Evolutionary conservation across 805 yeast species (phyloP), one percentile per base, ranked within the genome.

Genomic region (Ogataea philodendri): DNA sequence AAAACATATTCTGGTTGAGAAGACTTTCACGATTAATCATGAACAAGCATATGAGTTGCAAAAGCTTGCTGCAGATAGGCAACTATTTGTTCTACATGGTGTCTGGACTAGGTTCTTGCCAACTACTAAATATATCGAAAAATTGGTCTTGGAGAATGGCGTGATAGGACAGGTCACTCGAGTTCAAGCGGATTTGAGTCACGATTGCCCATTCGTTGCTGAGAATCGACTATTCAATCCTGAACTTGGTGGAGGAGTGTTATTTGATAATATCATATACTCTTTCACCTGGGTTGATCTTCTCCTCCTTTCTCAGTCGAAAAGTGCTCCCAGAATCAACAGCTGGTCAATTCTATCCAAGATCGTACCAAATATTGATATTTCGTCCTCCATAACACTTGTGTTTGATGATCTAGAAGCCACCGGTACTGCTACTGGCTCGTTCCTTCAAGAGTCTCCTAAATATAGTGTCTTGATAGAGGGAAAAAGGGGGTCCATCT

Each of bases 51-150:
- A 53, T 17, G 63, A 60, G 15, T 46, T 76, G 9, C 52, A 66
- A 29, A 57, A 52, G 1, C 57, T 67, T 26, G 81, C 81, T 5
- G 55, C 55, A 41, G 44, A 55, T 32, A 64, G 67, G 49, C 59
- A 63, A 3, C 51, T 64, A 22, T 72, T 70, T 39, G 57, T 76
- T 21, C 66, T 76, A 74, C 82, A 77, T 52, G 82, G 76, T 2
- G 67, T 72, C 22, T 74, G 79, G 79, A 66, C 78, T 4, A 60
- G 75, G 30, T 72, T 67, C 44, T 64, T 70, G 55, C 81, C 82
- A 3, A 45, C 70, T 2, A 51, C 67, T 10, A 43, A 49, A 15
- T 50, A 58, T 48, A 65, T 34, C 44, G 59, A 36, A 39, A 59
- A 23, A 51, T 58, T 41, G 43, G 55, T n/a, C n/a, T n/a, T 42